Evolutionary conservation across 2,329 filamentous ascomycete genomes (phyloP).

Genomic region (Cyphellophora europaea): DNA sequence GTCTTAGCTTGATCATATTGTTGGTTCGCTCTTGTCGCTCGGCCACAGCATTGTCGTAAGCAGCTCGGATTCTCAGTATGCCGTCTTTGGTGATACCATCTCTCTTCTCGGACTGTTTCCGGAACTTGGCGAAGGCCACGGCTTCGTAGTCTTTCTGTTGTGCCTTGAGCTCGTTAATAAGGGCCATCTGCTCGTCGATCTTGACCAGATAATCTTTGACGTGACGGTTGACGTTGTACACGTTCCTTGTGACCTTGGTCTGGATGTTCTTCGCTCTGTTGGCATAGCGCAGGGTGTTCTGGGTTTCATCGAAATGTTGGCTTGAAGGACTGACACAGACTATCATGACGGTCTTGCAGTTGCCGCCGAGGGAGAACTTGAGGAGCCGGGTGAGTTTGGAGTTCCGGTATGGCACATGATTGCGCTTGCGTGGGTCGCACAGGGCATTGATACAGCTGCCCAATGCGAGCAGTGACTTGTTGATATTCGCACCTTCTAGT

Average conservation of each 20-base stretch:
- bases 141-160: slow-evolving; percentile 85
- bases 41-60: slow-evolving; percentile 69
- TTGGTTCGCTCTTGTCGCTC: slow-evolving; percentile 72
- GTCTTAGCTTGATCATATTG: slow-evolving; percentile 72
- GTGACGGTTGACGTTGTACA: slow-evolving; percentile 97
- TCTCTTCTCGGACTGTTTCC: slow-evolving; percentile 80
- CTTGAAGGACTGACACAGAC: slow-evolving; percentile 96
- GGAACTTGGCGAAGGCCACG: slow-evolving; percentile 76
- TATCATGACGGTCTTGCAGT: slow-evolving; percentile 99
- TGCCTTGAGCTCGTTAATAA: slow-evolving; percentile 91
- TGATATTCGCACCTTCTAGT: slow-evolving; percentile 95
- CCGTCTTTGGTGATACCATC: slow-evolving; percentile 69
- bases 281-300: slow-evolving; percentile 94
- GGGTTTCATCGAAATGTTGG: slow-evolving; percentile 93
- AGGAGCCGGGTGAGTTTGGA: slow-evolving; percentile 91
- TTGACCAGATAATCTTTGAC: slow-evolving; percentile 99
- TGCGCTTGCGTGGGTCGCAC: slow-evolving; percentile 82
- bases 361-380: slow-evolving; percentile 94
- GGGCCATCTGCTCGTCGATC: slow-evolving; percentile 95
- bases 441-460: slow-evolving; percentile 98
- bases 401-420: slow-evolving; percentile 94
- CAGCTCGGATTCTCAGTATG: slow-evolving; percentile 64
- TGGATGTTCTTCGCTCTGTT: slow-evolving; percentile 99
- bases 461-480: slow-evolving; percentile 89
- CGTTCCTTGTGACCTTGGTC: slow-evolving; percentile 97